Evolutionary conservation across 2,329 filamentous ascomycete species (phyloP), one percentile per base, ranked within the genome.

Genomic region (Phaeoacremonium minimum): DNA sequence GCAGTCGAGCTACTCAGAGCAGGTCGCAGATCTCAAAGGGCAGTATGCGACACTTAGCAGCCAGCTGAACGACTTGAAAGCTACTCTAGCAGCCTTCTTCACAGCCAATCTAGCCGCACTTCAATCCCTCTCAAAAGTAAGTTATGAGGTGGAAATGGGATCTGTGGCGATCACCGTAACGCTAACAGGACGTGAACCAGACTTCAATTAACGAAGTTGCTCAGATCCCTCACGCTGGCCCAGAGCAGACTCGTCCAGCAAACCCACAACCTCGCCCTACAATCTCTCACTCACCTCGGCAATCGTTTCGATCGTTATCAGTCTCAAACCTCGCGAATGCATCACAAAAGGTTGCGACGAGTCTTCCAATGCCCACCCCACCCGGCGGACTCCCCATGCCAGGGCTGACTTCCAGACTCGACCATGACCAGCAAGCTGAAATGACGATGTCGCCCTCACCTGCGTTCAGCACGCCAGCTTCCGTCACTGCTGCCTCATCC

Each of bases 1-100:
- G 31, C 59, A 61, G 33, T 46, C 46, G 36, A 51, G 56, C 40
- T 55, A 61, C 40, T 52, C 55, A 31, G 55, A 60, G 37, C 52
- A 58, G 37, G 44, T 58, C 33, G 50, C 49, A 14, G 49, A 53
- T 28, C 52, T 63, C 39, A 56, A 55, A 22, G 47, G 50, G 13
- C 58, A 58, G 40, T 57, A 55, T 37, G 51, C 57, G 18, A 46
- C 42, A 32, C 55, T 61, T 37, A 52, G 44, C 37, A 53, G 53
- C 35, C 58, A 63, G 43, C 41, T 63, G 31, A 49, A 43, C 19
- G 56, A 61, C 31, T 46, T 63, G 16, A 51, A 52, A 30, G 49
- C 46, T n/a, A 55, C 53, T 22, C 43, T 62, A 17, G 39, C 42
- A 7, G 28, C 37, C 28, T 44, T 51, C 28, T 45, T 48, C 17